These are phyloP conservation scores for Lentinula guzmanii DNA, from an alignment of 768 basidiomycete genomes.

Conservation along the genomic window DNA sequence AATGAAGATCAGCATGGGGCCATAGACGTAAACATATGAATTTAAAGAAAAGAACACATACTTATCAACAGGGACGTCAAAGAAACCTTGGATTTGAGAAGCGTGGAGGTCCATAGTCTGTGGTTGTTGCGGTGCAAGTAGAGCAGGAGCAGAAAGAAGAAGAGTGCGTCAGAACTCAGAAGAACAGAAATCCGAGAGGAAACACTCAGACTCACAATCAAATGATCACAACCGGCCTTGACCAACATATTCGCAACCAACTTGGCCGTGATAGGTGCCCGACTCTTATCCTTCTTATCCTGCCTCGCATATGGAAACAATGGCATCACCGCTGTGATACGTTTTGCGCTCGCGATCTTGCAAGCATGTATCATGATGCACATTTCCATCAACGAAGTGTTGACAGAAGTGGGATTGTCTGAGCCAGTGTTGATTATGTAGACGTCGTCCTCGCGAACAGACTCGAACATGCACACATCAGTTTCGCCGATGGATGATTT, in stretches of 20 bases:
- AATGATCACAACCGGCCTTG: constrained; percentile 90
- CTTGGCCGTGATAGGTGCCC: constrained; percentile 97
- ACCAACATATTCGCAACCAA: constrained; percentile 97
- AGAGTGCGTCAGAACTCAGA: background rate
- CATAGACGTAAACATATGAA: background rate
- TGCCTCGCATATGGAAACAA: constrained; percentile 96
- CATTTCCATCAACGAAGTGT: constrained; percentile 94
- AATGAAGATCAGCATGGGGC: background rate
- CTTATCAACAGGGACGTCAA: constrained; percentile 99
- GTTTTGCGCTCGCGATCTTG: constrained; percentile 97
- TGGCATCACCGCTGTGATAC: constrained; percentile 98
- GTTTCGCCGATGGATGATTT: constrained; percentile 91
- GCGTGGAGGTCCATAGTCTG: constrained; percentile 99
- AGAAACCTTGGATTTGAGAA: constrained; percentile 99
- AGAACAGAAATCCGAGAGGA: background rate
- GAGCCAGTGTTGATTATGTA: constrained; percentile 93
- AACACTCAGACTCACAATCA: constrained; percentile 63
- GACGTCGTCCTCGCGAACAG: constrained; percentile 96
- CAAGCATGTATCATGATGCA: constrained; percentile 99
- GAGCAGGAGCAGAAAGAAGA: background rate
- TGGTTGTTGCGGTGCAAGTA: background rate
- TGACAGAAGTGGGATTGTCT: constrained; percentile 42
- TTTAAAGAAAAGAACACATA: constrained; percentile 37
- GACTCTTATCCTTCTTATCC: constrained; percentile 99
- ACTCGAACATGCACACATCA: constrained; percentile 86